phyloP scores from a whole-genome alignment of 1,139 yeast species.

The Geotrichum europaeum region DNA sequence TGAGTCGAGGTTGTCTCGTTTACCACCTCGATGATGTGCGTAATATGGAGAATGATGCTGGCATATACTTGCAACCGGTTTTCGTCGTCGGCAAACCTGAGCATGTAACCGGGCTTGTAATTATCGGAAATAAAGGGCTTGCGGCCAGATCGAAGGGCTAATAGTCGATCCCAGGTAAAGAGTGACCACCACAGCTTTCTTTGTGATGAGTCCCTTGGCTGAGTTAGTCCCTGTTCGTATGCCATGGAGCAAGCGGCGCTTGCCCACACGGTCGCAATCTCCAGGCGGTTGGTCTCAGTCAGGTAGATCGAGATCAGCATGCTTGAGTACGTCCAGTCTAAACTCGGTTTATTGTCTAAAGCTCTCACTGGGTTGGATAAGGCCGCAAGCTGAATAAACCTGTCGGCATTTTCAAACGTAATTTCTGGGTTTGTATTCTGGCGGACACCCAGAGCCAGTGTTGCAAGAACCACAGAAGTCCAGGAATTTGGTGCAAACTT shows the following conservation, averaged over 20 bases:
- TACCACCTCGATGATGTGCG: constrained; percentile 17
- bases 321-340: constrained; percentile 3
- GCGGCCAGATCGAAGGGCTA: constrained; percentile 15
- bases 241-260: constrained; percentile 18
- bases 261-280: constrained; percentile 22
- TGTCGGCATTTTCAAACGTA: background rate
- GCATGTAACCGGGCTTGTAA: constrained; percentile 3
- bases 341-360: background rate
- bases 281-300: constrained; percentile 18
- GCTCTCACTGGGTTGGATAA: background rate
- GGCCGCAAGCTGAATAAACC: background rate
- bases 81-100: background rate
- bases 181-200: constrained; percentile 20
- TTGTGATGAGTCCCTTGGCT: constrained; percentile 9
- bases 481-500: constrained; percentile 19
- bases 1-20: constrained; percentile 14
- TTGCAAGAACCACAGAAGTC: constrained; percentile 23
- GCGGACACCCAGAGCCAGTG: constrained; percentile 27
- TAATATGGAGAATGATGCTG: constrained; percentile 9
- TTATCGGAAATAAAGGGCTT: constrained; percentile 10
- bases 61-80: background rate
- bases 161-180: constrained; percentile 21
- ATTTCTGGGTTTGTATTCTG: constrained; percentile 15
- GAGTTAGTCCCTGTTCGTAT: constrained; percentile 16
- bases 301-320: constrained; percentile 20